A percentile compares a stretch with the other conserved stretches of the same genome.
phyloP scores from a whole-genome alignment of 108 stramenopile species.

The Pelagomonas calceolata region DNA sequence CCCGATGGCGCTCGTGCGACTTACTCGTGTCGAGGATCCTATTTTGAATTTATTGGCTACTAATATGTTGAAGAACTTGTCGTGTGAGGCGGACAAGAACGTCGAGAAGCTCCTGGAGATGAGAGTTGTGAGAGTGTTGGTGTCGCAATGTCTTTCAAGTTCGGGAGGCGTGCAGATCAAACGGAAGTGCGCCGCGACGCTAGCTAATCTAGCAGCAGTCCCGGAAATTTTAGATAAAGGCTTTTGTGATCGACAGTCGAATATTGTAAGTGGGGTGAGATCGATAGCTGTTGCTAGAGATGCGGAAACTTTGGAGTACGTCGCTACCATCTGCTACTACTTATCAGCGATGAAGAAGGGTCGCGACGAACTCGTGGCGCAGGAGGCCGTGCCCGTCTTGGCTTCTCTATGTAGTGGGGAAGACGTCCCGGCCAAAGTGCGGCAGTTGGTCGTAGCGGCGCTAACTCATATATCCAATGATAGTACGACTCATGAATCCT shows the following conservation, averaged over 20 bases:
- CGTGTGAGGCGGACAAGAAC: conserved; percentile 6
- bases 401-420: background rate
- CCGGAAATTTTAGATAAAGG: background rate
- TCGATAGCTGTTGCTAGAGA: background rate
- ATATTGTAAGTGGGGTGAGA: background rate
- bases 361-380: conserved; percentile 2
- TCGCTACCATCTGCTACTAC: background rate
- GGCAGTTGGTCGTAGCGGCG: background rate
- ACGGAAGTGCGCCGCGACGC: background rate
- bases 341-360: background rate
- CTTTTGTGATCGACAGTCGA: background rate
- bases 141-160: background rate
- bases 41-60: conserved; percentile 1
- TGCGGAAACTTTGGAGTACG: conserved; percentile 1
- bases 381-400: background rate
- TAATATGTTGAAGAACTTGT: conserved; percentile 3
- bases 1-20: conserved; percentile 5
- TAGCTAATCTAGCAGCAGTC: background rate
- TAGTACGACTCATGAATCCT: background rate
- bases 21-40: background rate
- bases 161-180: conserved; percentile 11
- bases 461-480: background rate
- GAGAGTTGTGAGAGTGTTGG: conserved; percentile 6
- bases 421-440: background rate
- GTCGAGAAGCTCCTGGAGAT: conserved; percentile 6